These are phyloP conservation scores for Colletotrichum musicola DNA, from an alignment of 2,329 filamentous ascomycete genomes.

Conservation along the genomic window DNA sequence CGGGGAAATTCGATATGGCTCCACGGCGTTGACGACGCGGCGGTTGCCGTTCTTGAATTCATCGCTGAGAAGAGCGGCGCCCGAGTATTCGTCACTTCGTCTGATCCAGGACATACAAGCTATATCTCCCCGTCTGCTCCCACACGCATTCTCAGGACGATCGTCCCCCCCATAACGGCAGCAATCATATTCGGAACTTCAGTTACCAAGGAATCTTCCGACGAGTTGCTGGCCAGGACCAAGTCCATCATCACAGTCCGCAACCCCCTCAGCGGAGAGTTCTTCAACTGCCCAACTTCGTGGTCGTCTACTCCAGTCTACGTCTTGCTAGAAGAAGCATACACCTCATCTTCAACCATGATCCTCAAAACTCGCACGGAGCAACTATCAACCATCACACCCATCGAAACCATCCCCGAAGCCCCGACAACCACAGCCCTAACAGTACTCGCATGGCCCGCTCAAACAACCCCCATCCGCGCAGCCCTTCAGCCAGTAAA, in stretches of 20 bases:
- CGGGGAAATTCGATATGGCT: background rate
- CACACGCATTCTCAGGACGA: background rate
- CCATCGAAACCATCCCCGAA: background rate
- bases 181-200: slow-evolving; percentile 1
- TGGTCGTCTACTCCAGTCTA: background rate
- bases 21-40: background rate
- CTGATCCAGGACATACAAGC: background rate
- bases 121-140: background rate
- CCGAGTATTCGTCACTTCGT: background rate
- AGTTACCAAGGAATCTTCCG: background rate
- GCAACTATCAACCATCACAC: background rate
- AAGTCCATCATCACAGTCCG: background rate
- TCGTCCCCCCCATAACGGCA: background rate
- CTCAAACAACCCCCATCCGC: background rate
- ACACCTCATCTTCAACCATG: background rate
- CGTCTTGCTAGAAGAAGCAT: background rate
- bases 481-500: background rate
- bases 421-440: background rate
- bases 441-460: background rate
- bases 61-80: background rate
- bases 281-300: background rate
- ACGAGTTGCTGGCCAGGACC: background rate
- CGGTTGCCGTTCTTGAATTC: background rate
- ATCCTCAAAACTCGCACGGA: too few species aligned
- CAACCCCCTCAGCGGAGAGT: background rate